Conservation (phyloP, 2,329 filamentous ascomycete genomes). For the Fusarium veterinarium region DNA sequence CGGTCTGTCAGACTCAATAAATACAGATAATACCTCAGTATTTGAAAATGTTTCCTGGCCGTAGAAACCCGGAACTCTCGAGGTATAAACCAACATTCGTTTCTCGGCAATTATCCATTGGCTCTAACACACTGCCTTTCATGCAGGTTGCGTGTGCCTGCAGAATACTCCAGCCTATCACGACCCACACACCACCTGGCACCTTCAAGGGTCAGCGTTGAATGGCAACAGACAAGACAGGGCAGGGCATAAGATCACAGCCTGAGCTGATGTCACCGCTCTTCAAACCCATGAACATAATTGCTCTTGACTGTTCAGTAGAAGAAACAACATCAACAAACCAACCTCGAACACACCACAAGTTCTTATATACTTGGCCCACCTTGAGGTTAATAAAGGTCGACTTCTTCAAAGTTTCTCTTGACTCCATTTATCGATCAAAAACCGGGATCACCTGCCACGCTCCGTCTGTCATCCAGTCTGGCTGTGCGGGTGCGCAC, state of each 20-base stretch:
- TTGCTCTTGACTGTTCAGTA: not conserved
- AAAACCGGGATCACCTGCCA: slow-evolving; percentile 19
- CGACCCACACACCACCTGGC: not conserved
- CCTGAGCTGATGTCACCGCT: slow-evolving; percentile 24
- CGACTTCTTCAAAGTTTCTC: not conserved
- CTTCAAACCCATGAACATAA: not conserved
- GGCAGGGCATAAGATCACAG: slow-evolving; percentile 16
- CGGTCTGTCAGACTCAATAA: not conserved
- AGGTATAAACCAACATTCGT: not conserved
- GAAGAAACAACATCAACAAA: slow-evolving; percentile 38
- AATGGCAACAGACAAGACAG: slow-evolving; percentile 15
- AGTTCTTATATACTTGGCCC: slow-evolving; percentile 11
- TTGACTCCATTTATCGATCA: slow-evolving; percentile 9
- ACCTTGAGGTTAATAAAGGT: slow-evolving; percentile 1
- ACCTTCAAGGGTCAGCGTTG: slow-evolving; percentile 9
- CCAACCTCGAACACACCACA: slow-evolving; percentile 20
- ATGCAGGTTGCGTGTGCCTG: slow-evolving; percentile 30
- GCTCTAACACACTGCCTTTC: not conserved
- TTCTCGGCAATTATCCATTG: not conserved
- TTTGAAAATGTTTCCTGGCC: not conserved
- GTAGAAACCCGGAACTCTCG: not conserved
- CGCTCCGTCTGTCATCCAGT: slow-evolving; percentile 9
- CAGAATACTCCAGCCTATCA: slow-evolving; percentile 24
- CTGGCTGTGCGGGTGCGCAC: not conserved
- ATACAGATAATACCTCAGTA: not conserved